These are phyloP conservation scores for Leccinum arenicola DNA, from an alignment of 768 basidiomycete species.

Conservation along the genomic window DNA sequence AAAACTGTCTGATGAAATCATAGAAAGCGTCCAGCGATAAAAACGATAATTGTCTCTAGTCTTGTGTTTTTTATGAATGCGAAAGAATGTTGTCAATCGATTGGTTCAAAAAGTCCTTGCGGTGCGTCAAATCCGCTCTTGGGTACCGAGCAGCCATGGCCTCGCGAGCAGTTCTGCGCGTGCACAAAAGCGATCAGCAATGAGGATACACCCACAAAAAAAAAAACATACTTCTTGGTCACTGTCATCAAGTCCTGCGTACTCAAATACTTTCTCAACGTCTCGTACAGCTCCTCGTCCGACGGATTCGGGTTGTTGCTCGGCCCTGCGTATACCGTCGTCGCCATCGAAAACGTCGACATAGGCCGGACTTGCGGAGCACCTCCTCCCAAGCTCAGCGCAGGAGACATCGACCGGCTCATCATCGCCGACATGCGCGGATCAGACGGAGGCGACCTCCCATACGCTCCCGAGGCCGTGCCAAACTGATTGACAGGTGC, in stretches of 20 bases:
- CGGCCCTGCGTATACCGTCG: constrained; percentile 49
- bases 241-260: constrained; percentile 73
- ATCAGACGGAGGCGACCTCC: constrained; percentile 38
- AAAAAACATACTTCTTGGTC: constrained; percentile 55
- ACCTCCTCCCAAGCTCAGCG: constrained; percentile 26
- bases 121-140: constrained; percentile 54
- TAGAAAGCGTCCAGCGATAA: not conserved
- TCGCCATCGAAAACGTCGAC: constrained; percentile 62
- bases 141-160: constrained; percentile 63
- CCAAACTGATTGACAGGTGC: constrained; percentile 37
- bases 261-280: constrained; percentile 55
- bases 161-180: constrained; percentile 54
- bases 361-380: constrained; percentile 41
- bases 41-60: not conserved
- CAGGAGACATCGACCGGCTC: constrained; percentile 33
- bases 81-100: constrained; percentile 66
- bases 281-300: constrained; percentile 58
- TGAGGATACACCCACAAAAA: not conserved
- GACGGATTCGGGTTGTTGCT: constrained; percentile 54
- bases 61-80: constrained; percentile 38
- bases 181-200: constrained; percentile 6
- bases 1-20: not conserved
- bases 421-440: constrained; percentile 46
- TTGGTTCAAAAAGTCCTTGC: constrained; percentile 64
- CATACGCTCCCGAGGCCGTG: constrained; percentile 38